Percentiles rank a stretch among this genome's conserved stretches.
These are phyloP conservation scores for Lactarius psammicola DNA, from an alignment of 768 basidiomycete species.

Conservation along the genomic window DNA sequence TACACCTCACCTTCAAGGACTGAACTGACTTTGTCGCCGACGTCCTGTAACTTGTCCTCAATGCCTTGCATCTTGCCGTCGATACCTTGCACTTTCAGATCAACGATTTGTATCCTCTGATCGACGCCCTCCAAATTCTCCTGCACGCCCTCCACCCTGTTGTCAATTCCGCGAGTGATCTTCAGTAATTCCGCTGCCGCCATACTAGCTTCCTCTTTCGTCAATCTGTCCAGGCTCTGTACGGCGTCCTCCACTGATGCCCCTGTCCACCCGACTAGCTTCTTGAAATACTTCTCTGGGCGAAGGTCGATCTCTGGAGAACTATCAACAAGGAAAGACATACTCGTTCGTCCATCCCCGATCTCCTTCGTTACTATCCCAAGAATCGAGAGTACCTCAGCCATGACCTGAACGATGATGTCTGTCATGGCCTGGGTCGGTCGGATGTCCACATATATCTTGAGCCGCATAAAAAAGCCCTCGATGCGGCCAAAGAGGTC, in stretches of 20 bases:
- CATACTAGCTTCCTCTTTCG: neutral
- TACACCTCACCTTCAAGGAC: neutral
- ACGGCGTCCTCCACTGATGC: neutral
- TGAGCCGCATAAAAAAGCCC: neutral
- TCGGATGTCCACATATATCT: neutral
- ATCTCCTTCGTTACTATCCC: slow-evolving; percentile 1
- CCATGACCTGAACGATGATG: neutral
- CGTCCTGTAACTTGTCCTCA: neutral
- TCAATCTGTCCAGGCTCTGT: neutral
- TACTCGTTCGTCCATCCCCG: neutral
- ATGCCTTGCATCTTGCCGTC: neutral
- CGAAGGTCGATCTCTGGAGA: neutral
- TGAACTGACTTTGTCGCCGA: neutral
- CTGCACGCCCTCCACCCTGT: neutral
- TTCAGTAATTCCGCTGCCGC: neutral
- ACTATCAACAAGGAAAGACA: neutral
- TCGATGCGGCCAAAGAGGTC: neutral
- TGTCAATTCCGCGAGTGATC: neutral
- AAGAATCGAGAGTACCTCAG: neutral
- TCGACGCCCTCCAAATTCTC: neutral
- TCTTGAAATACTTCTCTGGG: neutral
- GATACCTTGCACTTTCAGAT: neutral
- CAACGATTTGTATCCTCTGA: neutral
- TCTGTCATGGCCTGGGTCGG: neutral
- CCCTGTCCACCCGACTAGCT: neutral